A percentile compares a stretch with the other conserved stretches of the same genome.
These are phyloP conservation scores for Colletotrichum noveboracense DNA, from an alignment of 2,329 filamentous ascomycete genomes.

Conservation along the genomic window DNA sequence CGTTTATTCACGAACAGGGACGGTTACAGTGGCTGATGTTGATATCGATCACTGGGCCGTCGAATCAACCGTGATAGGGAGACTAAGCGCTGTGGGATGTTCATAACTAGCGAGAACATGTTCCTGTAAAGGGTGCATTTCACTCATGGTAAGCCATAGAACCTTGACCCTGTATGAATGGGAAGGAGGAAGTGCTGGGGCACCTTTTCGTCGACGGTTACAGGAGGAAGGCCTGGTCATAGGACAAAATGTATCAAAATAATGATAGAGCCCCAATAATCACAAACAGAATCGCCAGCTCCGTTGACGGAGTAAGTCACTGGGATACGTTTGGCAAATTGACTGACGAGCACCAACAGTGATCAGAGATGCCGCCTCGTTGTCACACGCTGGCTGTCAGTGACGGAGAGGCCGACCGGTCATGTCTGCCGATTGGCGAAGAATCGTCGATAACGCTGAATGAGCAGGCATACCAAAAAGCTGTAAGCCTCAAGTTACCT, in stretches of 20 bases:
- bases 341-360: background rate
- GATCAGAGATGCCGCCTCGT: background rate
- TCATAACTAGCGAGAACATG: background rate
- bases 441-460: background rate
- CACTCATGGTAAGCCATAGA: background rate
- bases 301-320: background rate
- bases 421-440: background rate
- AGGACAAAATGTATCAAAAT: background rate
- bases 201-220: background rate
- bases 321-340: background rate
- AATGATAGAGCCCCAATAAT: background rate
- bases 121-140: rapidly evolving
- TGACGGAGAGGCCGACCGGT: background rate
- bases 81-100: background rate
- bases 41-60: background rate
- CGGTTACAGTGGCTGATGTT: background rate
- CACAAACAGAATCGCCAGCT: background rate
- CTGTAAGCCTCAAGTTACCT: background rate
- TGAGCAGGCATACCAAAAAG: background rate
- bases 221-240: background rate
- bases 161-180: background rate
- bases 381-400: background rate
- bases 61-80: background rate
- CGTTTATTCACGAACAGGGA: background rate
- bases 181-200: background rate